These are phyloP conservation scores for Penicillium freii DNA, from an alignment of 2,329 filamentous ascomycete species.

Conservation along the genomic window DNA sequence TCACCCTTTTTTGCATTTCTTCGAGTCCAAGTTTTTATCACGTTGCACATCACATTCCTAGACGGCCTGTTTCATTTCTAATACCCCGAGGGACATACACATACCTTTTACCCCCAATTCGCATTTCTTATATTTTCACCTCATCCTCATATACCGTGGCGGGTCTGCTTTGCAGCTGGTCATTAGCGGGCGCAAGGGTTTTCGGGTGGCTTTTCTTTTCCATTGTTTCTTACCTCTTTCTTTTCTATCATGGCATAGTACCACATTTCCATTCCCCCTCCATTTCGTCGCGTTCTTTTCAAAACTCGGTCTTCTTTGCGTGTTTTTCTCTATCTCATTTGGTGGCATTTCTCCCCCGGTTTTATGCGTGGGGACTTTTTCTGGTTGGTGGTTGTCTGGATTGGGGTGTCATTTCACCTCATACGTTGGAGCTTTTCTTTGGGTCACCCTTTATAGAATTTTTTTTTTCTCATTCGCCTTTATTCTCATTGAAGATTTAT, in stretches of 20 bases:
- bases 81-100: slow-evolving; percentile 25
- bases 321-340: neutral
- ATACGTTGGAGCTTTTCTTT: slow-evolving; percentile 10
- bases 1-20: neutral
- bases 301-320: neutral
- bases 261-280: slow-evolving; percentile 9
- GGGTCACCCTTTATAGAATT: slow-evolving; percentile 18
- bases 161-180: slow-evolving; percentile 33
- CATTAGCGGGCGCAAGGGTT: slow-evolving; percentile 41
- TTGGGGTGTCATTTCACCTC: slow-evolving; percentile 1
- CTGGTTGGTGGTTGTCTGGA: slow-evolving; percentile 6
- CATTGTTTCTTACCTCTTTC: slow-evolving; percentile 6
- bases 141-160: slow-evolving; percentile 27
- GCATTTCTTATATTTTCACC: slow-evolving; percentile 17
- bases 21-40: slow-evolving; percentile 14
- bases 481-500: neutral
- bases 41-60: slow-evolving; percentile 24
- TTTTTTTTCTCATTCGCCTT: slow-evolving; percentile 3
- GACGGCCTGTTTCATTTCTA: slow-evolving; percentile 29
- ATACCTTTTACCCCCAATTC: slow-evolving; percentile 8
- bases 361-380: neutral
- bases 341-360: neutral
- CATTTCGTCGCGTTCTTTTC: neutral
- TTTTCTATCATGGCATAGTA: slow-evolving; percentile 19
- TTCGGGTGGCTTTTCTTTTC: slow-evolving; percentile 35